Evolutionary conservation across 176 grass and related monocot genomes (phyloP), one percentile per base, ranked within the genome.

Genomic region (Carex myosuroides): DNA sequence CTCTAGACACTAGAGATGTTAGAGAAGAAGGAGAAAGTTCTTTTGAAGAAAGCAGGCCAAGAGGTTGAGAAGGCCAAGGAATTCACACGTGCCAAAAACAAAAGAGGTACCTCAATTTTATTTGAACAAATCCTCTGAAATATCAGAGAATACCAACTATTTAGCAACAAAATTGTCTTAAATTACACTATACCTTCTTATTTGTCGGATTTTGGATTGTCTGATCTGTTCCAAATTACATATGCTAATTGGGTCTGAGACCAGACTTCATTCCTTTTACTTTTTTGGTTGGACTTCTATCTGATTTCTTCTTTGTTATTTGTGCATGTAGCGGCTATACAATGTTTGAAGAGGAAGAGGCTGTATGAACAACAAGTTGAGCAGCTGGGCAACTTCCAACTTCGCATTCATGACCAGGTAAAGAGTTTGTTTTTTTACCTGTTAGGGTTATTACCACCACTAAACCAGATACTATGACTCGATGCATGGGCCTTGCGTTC

Each of bases 321-420:
- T 32, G 62, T 84, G 74, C 14, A 65, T 78, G 54, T 73, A 99
- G 96, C 93, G 63, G 96, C 96, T 81, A 93, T 99, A 89, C 93
- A 99, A 85, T 99, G 96, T 79, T 88, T 99, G 83, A 95, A 99
- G 89, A 91, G 96, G 87, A 99, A 99, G 66, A 95, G 86, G 68
- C 83, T 99, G 59, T 95, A 99, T 73, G 93, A 99, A 85, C 96
- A 99, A 80, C 96, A 98, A 84, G 90, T 99, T 81, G 93, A 98
- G 84, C 96, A 99, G 81, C 89, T 99, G 85, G 93, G 96, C 4
- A 99, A 99, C 91, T 99, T 99, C 85, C 96, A 99, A 67, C 89
- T 95, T 78, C 85, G 96, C 81, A 99, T 99, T 89, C 96, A 99
- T 83, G 93, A 99, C 86, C 96, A 99, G 91, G 96, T 99, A 55